A percentile compares a stretch with the other conserved stretches of the same genome.
Conservation (phyloP, 2,329 filamentous ascomycete genomes). For the Claviceps arundinis region DNA sequence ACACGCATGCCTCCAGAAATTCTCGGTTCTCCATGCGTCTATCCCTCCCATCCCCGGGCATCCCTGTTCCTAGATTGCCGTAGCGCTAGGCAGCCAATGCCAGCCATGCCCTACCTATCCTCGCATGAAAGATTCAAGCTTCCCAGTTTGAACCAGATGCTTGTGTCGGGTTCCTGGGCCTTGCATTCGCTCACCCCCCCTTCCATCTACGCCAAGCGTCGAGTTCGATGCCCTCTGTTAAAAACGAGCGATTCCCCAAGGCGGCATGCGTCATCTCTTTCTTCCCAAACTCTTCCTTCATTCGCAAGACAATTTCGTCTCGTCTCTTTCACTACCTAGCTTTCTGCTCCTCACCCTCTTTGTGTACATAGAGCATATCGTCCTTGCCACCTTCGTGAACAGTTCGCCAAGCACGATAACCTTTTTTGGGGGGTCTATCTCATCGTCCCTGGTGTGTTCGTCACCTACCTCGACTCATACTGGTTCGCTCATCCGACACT, state of each 20-base stretch:
- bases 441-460: background rate
- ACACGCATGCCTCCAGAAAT: background rate
- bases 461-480: background rate
- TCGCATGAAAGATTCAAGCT: background rate
- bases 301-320: background rate
- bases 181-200: slow-evolving; percentile 1
- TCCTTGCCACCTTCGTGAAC: background rate
- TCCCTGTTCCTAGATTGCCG: slow-evolving; percentile 5
- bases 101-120: slow-evolving; percentile 13
- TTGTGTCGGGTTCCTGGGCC: slow-evolving; percentile 7
- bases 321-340: background rate
- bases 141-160: slow-evolving; percentile 5
- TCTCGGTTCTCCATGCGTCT: no score
- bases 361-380: background rate
- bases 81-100: slow-evolving; percentile 16
- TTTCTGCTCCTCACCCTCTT: background rate
- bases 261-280: background rate
- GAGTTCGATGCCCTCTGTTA: slow-evolving; percentile 5
- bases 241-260: slow-evolving; percentile 3
- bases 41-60: background rate
- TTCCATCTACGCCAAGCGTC: background rate
- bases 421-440: background rate
- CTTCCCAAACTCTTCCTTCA: background rate
- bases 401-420: background rate
- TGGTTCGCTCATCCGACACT: background rate